Percentiles rank a stretch among this genome's conserved stretches.
Evolutionary conservation across 495 filamentous ascomycete species (phyloP).

Genomic region (Xylaria nigripes): DNA sequence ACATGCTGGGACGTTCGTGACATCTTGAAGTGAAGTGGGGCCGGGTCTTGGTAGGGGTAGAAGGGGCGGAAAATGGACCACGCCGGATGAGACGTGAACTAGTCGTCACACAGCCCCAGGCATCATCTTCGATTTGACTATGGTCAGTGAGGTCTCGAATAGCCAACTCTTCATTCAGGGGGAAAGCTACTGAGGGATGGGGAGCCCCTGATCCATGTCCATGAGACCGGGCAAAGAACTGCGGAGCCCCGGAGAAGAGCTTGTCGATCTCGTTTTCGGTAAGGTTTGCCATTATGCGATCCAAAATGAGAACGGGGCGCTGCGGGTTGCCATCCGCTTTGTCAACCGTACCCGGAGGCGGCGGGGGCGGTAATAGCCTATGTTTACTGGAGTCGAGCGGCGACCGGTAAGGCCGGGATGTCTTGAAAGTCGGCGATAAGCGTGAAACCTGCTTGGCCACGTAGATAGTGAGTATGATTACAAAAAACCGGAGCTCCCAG

Average conservation of each 20-base stretch:
- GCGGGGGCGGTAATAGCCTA: conserved; percentile 46
- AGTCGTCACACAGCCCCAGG: conserved; percentile 45
- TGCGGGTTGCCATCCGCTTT: conserved; percentile 29
- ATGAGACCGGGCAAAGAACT: conserved; percentile 55
- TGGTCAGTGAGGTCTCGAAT: conserved; percentile 59
- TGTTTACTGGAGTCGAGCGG: conserved; percentile 34
- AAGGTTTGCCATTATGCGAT: conserved; percentile 49
- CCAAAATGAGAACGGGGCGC: conserved; percentile 37
- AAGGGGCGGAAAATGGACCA: conserved; percentile 32
- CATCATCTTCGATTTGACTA: conserved; percentile 45
- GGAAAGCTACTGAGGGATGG: conserved; percentile 60
- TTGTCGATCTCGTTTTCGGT: conserved; percentile 55
- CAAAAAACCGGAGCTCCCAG: no score
- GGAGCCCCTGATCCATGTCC: conserved; percentile 45
- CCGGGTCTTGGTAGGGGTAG: conserved; percentile 32
- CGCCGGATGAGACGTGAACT: conserved; percentile 42
- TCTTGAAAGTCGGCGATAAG: conserved; percentile 17
- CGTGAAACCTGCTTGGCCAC: conserved; percentile 15
- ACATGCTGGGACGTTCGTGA: conserved; percentile 63
- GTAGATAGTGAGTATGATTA: conserved; percentile 3
- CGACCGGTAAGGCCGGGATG: conserved; percentile 31
- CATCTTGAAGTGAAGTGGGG: conserved; percentile 51
- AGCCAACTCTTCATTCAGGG: conserved; percentile 56
- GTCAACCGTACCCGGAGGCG: conserved; percentile 38
- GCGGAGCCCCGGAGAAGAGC: conserved; percentile 69